Percentiles rank a stretch among this genome's conserved stretches.
These are phyloP conservation scores for Fusarium penzigii DNA, from an alignment of 2,329 filamentous ascomycete species.

Conservation along the genomic window DNA sequence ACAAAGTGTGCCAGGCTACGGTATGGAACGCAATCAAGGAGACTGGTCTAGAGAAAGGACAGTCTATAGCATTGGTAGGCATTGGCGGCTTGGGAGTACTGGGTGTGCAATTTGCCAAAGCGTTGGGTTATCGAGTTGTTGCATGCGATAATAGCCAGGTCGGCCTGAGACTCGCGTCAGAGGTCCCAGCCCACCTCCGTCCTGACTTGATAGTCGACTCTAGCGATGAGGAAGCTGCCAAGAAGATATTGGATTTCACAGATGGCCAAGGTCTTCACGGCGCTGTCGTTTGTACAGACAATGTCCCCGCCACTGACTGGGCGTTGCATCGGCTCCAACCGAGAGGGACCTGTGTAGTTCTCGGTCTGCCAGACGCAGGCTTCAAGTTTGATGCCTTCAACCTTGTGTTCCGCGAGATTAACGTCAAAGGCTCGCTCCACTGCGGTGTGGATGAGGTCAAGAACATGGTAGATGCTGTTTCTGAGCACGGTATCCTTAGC, in stretches of 20 bases:
- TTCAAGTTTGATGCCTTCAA: conserved; percentile 21
- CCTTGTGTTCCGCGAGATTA: conserved; percentile 14
- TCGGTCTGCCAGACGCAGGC: conserved; percentile 17
- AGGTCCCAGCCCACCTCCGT: conserved; percentile 15
- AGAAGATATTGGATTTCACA: conserved; percentile 17
- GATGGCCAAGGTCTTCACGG: conserved; percentile 15
- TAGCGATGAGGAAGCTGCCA: conserved; percentile 3
- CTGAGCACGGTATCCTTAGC: conserved; percentile 12
- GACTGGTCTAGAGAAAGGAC: conserved; percentile 1
- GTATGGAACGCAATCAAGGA: conserved; percentile 19
- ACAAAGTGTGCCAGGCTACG: conserved; percentile 10
- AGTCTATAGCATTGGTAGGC: conserved; percentile 19
- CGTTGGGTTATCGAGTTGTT: conserved; percentile 28
- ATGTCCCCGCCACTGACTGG: conserved; percentile 20
- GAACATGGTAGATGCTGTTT: conserved; percentile 13
- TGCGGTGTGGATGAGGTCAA: conserved; percentile 15
- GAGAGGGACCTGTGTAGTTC: conserved; percentile 10
- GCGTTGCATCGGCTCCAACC: conserved; percentile 13
- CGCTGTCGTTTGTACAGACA: conserved; percentile 14
- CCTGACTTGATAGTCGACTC: conserved; percentile 17
- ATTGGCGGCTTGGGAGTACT: conserved; percentile 29
- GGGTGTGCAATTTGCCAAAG: conserved; percentile 30
- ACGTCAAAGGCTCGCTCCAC: conserved; percentile 16
- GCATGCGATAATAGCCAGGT: conserved; percentile 27
- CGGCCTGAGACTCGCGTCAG: conserved; percentile 17